These are phyloP conservation scores for Stylonectria norvegica DNA, from an alignment of 2,329 filamentous ascomycete species.

Conservation along the genomic window DNA sequence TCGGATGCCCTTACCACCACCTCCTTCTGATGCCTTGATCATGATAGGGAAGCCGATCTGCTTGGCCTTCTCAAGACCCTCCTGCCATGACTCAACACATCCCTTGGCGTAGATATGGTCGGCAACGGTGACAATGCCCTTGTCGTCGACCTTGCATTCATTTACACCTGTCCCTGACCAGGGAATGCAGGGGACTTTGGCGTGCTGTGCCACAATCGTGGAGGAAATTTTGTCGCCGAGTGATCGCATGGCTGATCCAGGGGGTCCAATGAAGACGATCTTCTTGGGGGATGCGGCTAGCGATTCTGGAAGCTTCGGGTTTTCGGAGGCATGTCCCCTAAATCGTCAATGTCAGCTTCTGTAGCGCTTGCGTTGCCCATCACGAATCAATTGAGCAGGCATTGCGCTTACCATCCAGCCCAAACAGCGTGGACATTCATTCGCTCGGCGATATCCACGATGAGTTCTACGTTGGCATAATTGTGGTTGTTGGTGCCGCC, in stretches of 20 bases:
- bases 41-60: constrained; percentile 98
- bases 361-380: constrained; percentile 61
- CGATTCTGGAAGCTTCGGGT: constrained; percentile 94
- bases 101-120: constrained; percentile 85
- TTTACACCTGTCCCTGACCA: constrained; percentile 96
- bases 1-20: constrained; percentile 98
- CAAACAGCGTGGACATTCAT: constrained; percentile 98
- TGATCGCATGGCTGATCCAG: constrained; percentile 97
- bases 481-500: constrained; percentile 99
- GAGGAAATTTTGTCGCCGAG: constrained; percentile 99
- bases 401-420: constrained; percentile 81
- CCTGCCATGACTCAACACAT: constrained; percentile 84
- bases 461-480: constrained; percentile 98
- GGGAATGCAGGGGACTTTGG: constrained; percentile 94
- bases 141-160: constrained; percentile 70
- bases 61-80: constrained; percentile 81
- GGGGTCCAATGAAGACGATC: constrained; percentile 98
- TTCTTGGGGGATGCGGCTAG: constrained; percentile 95
- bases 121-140: constrained; percentile 88
- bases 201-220: constrained; percentile 97
- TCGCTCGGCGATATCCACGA: constrained; percentile 96
- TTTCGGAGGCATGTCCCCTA: constrained; percentile 97
- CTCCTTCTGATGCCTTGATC: constrained; percentile 99
- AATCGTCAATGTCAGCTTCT: constrained; percentile 9
- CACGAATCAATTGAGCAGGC: too few relatives aligned